Base-by-base conservation (phyloP, 768 basidiomycete genomes). In the Flagelloscypha sp. region DNA sequence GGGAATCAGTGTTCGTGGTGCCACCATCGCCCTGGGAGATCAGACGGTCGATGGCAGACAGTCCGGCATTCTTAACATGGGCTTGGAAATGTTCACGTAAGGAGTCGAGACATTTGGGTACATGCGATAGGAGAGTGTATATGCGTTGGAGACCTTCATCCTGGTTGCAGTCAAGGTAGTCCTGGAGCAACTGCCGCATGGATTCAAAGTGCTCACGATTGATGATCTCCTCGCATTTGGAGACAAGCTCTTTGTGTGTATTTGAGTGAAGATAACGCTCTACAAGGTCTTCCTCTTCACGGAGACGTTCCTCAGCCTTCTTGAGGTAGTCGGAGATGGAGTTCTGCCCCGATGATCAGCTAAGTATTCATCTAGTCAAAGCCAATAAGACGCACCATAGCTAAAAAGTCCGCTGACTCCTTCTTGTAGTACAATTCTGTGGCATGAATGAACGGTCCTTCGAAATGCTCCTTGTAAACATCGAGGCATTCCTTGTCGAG, bases 101-200 rank as follows among this genome's bases (percentile, higher is more conserved):
- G 0, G 79, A 79, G 45, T 83, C 79, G 34, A 84, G 61, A 10
- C 82, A 83, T 39, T 77, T 70, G 6, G 69, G 68, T 31, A 84
- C 82, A 27, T 81, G 72, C 10, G 73, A 68, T 7, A 84, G 63
- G 9, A 84, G 61, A 11, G 72, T 66, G 59, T 83, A 84, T 77
- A 84, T 84, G 30, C 82, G 66, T 38, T 79, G 76, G 21, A 84
- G 63, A 46, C 84, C 82, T 49, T 80, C 76, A 31, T 78, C 71
- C 50, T 81, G 76, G 50, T 84, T 81, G 52, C 68, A 79, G 53
- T 84, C 82, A 41, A 79, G 69, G 28, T 79, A 49, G 27, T 61
- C 58, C 52, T 84, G 80, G 65, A 84, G 84, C 53, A 74, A 80
- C 35, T 81, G 77, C 70, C 76, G 76, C 68, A 84, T 74, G 22